Evolutionary conservation across 169 alveolate genomes (phyloP).

Genomic region (Babesia microti): DNA sequence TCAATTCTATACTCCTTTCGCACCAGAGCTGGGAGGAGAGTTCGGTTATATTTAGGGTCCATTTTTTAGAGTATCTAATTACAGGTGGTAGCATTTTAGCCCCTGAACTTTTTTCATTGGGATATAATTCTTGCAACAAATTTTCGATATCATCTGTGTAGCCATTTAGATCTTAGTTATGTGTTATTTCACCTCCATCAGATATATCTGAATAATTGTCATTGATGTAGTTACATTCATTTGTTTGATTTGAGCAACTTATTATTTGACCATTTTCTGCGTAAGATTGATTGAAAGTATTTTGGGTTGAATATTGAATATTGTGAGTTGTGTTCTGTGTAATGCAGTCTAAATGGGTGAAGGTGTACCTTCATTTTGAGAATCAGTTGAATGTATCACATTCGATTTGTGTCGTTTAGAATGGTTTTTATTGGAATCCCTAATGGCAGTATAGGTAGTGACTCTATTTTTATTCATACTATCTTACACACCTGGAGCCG

Average conservation of each 20-base stretch:
- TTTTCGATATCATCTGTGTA: slow-evolving; percentile 42
- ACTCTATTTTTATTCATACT: too few relatives aligned
- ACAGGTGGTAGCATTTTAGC: slow-evolving; percentile 36
- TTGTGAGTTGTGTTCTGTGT: too few relatives aligned
- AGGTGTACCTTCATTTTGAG: too few relatives aligned
- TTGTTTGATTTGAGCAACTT: slow-evolving; percentile 6
- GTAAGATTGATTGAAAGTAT: too few relatives aligned
- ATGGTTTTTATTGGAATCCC: too few relatives aligned
- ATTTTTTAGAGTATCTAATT: slow-evolving; percentile 47
- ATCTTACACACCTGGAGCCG: too few relatives aligned
- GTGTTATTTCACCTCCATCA: slow-evolving; percentile 2
- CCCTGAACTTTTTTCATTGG: slow-evolving; percentile 5
- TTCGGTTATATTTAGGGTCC: slow-evolving; percentile 60
- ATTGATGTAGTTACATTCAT: not conserved
- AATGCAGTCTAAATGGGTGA: too few relatives aligned
- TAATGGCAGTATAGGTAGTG: too few relatives aligned
- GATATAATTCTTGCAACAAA: slow-evolving; percentile 13
- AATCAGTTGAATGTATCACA: too few relatives aligned
- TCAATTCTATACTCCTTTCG: slow-evolving; percentile 59
- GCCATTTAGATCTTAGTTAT: slow-evolving; percentile 5
- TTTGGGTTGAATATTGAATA: too few relatives aligned
- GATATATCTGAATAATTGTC: not conserved
- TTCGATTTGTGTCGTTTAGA: too few relatives aligned
- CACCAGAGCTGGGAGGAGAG: slow-evolving; percentile 66
- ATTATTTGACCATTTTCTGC: slow-evolving; percentile 8